Conservation (phyloP, 805 yeast species). For the Sugiyamaella qingdaonensis region DNA sequence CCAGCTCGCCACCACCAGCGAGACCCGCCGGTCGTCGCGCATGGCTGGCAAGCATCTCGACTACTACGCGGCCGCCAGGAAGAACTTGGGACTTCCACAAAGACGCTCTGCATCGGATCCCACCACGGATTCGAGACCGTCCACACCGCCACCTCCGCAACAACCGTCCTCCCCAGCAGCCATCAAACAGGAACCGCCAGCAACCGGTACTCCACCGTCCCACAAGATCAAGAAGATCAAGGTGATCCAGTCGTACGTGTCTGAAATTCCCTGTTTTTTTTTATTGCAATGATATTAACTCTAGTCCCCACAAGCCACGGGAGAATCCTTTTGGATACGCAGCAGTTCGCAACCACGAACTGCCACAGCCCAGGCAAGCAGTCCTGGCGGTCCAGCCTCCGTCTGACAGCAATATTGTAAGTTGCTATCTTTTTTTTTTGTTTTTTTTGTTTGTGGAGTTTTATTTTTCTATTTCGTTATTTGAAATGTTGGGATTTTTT, state of each 20-base stretch:
- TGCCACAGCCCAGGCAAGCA: conserved; percentile 31
- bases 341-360: conserved; percentile 27
- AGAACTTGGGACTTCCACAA: conserved; percentile 14
- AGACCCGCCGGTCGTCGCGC: conserved; percentile 14
- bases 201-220: conserved; percentile 16
- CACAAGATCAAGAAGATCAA: conserved; percentile 12
- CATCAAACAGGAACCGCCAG: neutral
- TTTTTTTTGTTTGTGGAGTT: neutral
- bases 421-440: conserved; percentile 19
- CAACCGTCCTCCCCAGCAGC: neutral
- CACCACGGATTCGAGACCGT: neutral
- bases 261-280: neutral
- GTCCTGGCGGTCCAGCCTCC: neutral
- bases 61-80: conserved; percentile 18
- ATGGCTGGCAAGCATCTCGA: conserved; percentile 10
- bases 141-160: neutral
- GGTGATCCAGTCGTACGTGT: conserved; percentile 13
- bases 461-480: neutral
- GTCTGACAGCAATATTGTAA: conserved; percentile 4
- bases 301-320: conserved; percentile 20
- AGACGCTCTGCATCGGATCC: neutral
- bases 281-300: neutral
- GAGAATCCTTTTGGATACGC: conserved; percentile 46
- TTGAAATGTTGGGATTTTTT: neutral
- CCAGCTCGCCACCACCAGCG: conserved; percentile 17